Conservation (phyloP, 805 yeast genomes). For the Starmerella apis region DNA sequence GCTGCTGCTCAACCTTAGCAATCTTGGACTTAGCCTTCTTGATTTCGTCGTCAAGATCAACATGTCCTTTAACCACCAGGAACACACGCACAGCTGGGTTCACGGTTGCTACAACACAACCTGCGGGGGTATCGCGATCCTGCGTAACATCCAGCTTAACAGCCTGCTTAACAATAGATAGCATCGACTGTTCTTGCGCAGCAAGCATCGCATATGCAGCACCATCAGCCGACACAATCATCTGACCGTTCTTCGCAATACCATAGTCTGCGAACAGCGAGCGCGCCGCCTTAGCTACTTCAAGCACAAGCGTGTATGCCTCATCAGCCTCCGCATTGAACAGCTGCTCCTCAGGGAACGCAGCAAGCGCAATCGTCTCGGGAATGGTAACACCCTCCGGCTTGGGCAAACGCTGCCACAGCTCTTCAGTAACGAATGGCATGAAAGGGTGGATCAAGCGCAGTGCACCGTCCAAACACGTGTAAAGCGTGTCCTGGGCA, state of each 20-base stretch:
- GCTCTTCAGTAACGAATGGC: conserved; percentile 95
- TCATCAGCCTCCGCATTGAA: conserved; percentile 55
- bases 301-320: conserved; percentile 76
- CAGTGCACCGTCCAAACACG: conserved; percentile 83
- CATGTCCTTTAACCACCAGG: conserved; percentile 84
- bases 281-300: conserved; percentile 81
- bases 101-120: conserved; percentile 79
- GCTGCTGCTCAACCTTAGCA: conserved; percentile 49
- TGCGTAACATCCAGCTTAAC: conserved; percentile 58
- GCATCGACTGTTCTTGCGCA: conserved; percentile 75
- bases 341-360: conserved; percentile 59
- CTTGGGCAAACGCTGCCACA: conserved; percentile 97
- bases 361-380: conserved; percentile 63
- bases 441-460: conserved; percentile 92
- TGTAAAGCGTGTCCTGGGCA: conserved; percentile 89
- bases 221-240: conserved; percentile 62
- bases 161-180: conserved; percentile 84
- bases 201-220: conserved; percentile 44
- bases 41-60: conserved; percentile 87
- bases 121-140: conserved; percentile 60
- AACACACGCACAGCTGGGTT: conserved; percentile 76
- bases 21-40: conserved; percentile 70
- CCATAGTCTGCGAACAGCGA: conserved; percentile 83
- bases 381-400: conserved; percentile 55
- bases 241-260: conserved; percentile 78